Evolutionary conservation across 129 eudicot genomes (phyloP), one percentile per base, ranked within the genome.

Genomic region (Lactuca saligna): DNA sequence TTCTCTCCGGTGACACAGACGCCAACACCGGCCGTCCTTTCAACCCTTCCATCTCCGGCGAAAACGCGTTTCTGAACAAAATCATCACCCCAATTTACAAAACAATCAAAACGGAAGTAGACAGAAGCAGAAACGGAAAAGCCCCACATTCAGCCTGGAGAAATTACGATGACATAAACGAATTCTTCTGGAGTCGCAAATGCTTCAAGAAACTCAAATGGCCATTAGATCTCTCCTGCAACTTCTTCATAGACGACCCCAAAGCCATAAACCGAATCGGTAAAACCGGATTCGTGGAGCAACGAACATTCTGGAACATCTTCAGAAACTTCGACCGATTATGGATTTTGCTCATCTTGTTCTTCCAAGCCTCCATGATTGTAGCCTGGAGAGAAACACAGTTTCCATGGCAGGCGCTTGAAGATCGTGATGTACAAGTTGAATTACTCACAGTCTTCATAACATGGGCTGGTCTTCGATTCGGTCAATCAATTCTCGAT

Each of bases 71-170:
- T 49, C 38, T 92, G 70, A 54, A 74, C 57, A 66, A 82, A 17
- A 85, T 86, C 4, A 63, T 92, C 9, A 82, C 76, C 1, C 98
- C 98, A 0, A 73, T 92, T 66, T 92, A 92, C 57, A 42, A 37
- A 6, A 75, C 74, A 1, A 82, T 90, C 0, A 85, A 70, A 69
- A 75, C 66, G 7, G 98, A 92, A 63, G 96, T 86, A 0, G 95
- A 62, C 53, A 76, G 88, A 57, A 92, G 98, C 60, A 64, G 89
- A 29, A 83, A 83, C 15, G 98, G 98, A 65, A 84, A 83, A 10
- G 88, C 88, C 32, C 98, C 98, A 0, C 98, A 92, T 77, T 82
- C 95, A 0, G 98, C 98, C 49, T 92, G 98, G 98, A 66, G 98
- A 70, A 92, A 92, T 50, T 92, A 92, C 48, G 98, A 92, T 67